These are phyloP conservation scores for Flaveria bidentis DNA, from an alignment of 129 eudicot genomes.

Conservation along the genomic window DNA sequence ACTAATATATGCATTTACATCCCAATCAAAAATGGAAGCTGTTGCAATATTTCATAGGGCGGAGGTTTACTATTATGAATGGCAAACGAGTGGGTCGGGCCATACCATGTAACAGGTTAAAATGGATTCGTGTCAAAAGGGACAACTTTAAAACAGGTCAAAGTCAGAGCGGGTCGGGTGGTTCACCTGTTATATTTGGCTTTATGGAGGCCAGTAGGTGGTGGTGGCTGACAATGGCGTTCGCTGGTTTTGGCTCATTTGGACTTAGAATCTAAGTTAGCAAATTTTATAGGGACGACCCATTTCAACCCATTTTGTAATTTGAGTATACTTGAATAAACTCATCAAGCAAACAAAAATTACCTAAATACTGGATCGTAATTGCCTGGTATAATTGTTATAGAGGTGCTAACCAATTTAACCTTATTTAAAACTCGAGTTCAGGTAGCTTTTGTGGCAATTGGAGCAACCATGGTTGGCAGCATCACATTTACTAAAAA, in stretches of 20 bases:
- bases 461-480: slow-evolving; percentile 99
- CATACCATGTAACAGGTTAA: not conserved
- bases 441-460: slow-evolving; percentile 97
- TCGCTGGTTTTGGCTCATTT: too few species aligned
- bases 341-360: not conserved
- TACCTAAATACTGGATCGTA: not conserved
- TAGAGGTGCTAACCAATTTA: slow-evolving; percentile 15
- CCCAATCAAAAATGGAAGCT: not conserved
- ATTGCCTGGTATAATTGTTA: not conserved
- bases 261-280: not conserved
- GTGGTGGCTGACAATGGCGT: too few species aligned
- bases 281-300: not conserved
- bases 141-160: too few species aligned
- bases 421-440: slow-evolving; percentile 10
- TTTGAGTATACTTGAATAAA: not conserved
- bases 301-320: not conserved
- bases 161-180: too few species aligned
- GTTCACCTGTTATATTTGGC: too few species aligned
- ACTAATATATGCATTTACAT: not conserved
- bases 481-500: slow-evolving; percentile 77
- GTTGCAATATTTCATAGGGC: not conserved
- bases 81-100: not conserved
- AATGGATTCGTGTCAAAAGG: not conserved
- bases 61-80: not conserved
- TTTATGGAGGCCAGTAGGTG: too few species aligned